Base-by-base conservation (phyloP, 2,329 filamentous ascomycete species). In the Colletotrichum noveboracense region DNA sequence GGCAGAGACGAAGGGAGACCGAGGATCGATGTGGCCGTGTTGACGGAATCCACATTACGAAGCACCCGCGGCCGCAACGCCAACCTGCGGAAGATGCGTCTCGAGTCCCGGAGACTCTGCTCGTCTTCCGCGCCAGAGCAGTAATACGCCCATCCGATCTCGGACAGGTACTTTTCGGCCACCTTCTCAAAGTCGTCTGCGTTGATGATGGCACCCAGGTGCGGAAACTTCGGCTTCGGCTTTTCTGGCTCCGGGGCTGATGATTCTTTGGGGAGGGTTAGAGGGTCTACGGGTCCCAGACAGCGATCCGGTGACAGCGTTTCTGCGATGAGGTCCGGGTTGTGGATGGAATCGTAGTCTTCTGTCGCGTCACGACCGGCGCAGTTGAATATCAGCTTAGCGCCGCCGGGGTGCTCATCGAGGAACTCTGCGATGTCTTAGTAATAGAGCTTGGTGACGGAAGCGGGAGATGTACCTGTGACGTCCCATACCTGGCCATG, bases 51-150 rank as follows among this genome's bases (percentile, higher is more conserved):
- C 90, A 90, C 18, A 86, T 98, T 94, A 78, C 96, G 88, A 84
- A 98, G 97, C 56, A 98, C 90, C 30, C 95, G 89, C 12, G 95
- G 95, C 14, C 95, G 92, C 7, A 98, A 89, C 28, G 73, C 64
- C 79, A 98, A 96, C 75, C 91, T 90, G 43, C 90, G 90, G 84
- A 95, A 98, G 30, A 94, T 93, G 30, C 87, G 84, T 80, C 92
- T 94, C 86, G 97, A 97, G 83, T 93, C 90, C 21, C 84, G 83
- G 82, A 97, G 97, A 77, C 93, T 93, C 78, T 91, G 83, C 48
- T 95, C 88, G 83, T 98, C 95, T 83, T 98, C 95, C 70, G 90
- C 88, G 2, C 94, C 94, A 1, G 95, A 97, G 85, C 91, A 96
- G 86, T 98, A 98, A 86, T 98, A 98, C 64, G 94, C 75, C 75